Evolutionary conservation across 495 filamentous ascomycete genomes (phyloP), one percentile per base, ranked within the genome.

Genomic region (Aspergillus kassunensis): DNA sequence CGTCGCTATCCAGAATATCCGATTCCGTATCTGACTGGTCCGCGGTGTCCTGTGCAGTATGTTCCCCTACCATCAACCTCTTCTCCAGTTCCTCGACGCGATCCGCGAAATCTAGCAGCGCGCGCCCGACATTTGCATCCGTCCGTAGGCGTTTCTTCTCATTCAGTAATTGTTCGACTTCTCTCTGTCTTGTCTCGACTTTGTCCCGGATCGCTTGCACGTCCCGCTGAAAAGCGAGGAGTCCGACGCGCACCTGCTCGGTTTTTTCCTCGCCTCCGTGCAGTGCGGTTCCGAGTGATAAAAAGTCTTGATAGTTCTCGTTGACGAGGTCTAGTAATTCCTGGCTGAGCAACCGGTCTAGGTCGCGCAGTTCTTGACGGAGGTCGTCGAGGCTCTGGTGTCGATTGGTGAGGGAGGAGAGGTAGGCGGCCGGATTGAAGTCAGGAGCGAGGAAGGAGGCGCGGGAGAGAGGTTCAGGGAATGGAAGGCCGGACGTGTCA

Each of bases 351-450:
- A 83, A 74, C 55, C 86, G 80, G 50, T 82, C 84, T 20, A 93
- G 79, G 37, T 86, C 76, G 13, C 90, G 83, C 4, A 99, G 76
- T 58, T 99, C 95, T 23, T 83, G 67, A 13, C 91, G 88, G 15
- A 99, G 76, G 66, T 99, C 95, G 66, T 96, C 92, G 41, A 99
- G 88, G 2, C 90, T 96, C 64, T 98, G 93, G 63, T 97, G 91
- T 1, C 93, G 85, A 62, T 91, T 85, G 25, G 78, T 85, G 0
- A 97, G 76, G 4, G 85, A 85, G 6, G 89, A 88, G 31, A 99
- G 85, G 72, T 95, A 99, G 0, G 73, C 71, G 6, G 86, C 80
- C 15, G 95, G 87, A 55, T 86, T 80, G 72, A 99, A 99, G 55
- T 83, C 69, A 1, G 85, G 79, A 13, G 82, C 68, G 4, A 96